Evolutionary conservation across 148 eudicot genomes (phyloP), one percentile per base, ranked within the genome.

Genomic region (Diospyros kaki): DNA sequence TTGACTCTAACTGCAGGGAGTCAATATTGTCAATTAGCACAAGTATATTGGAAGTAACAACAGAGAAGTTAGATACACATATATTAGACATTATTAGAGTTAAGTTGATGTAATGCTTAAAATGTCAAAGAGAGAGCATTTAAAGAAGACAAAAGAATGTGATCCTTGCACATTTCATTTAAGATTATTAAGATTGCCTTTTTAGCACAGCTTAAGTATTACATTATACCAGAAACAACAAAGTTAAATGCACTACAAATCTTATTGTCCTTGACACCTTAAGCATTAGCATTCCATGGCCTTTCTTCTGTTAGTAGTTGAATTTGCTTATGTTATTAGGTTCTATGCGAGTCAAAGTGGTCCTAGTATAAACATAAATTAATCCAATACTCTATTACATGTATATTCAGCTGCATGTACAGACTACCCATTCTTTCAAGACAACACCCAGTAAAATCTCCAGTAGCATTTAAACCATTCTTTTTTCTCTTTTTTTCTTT

Each of bases 1-100:
- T 93, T 81, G 90, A 87, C 87, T 89, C 99, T 64, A 95, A 79
- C 99, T 95, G 91, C 79, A 83, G 58, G 52, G 65, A 28, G 72
- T 53, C 61, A 44, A 39, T 5, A 58, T 58, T 39, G 44, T 43
- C 44, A 2, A 14, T 54, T 64, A 38, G 68, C 18, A 69, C 65
- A 58, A 65, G 78, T 79, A 72, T 51, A 64, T 68, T 18, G 66
- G 69, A 59, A 59, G 10, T 15, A 71, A 58, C 28, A 28, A 28
- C 28, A 28, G 28, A 28, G 61, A 52, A 53, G 81, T 44, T 38
- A 58, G 40, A 80, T 18, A 40, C 28, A 28, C 28, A 12, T 66
- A 15, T 43, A 17, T 50, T 38, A 61, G 62, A 50, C 4, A 68
- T 10, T 11, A 59, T 18, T 59, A 64, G 17, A 69, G 48, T 13